phyloP scores from a whole-genome alignment of 148 eudicot genomes.

The Rhododendron ovatum region DNA sequence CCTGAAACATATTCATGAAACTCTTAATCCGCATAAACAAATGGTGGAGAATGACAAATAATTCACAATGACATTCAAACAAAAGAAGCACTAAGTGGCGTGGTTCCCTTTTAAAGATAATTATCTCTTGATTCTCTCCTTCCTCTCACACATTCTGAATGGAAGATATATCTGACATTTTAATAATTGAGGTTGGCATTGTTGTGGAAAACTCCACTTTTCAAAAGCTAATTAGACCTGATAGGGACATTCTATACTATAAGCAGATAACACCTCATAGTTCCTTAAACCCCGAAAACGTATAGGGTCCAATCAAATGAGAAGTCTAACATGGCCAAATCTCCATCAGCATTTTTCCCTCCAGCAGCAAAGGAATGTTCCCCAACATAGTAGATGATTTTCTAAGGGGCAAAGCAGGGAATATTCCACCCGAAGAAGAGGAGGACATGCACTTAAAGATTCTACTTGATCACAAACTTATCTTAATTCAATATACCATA shows the following conservation, averaged over 20 bases:
- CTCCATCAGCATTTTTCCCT: not conserved
- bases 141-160: not conserved
- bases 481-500: not conserved
- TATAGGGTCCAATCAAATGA: not conserved
- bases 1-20: conserved; percentile 21
- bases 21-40: not conserved
- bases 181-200: not conserved
- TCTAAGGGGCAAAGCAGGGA: not conserved
- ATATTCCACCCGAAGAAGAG: not conserved
- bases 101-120: not conserved
- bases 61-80: not conserved
- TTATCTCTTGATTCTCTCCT: not conserved
- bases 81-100: not conserved
- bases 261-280: not conserved
- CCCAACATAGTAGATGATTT: not conserved
- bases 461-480: not conserved
- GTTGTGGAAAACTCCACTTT: not conserved
- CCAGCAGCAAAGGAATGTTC: not conserved
- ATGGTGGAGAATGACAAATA: not conserved
- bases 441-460: not conserved
- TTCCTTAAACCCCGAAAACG: not conserved
- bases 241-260: too few species aligned
- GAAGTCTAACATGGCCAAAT: not conserved
- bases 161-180: not conserved
- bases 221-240: not conserved